These are phyloP conservation scores for Scheffersomyces lignosus DNA, from an alignment of 805 yeast genomes.

Conservation along the genomic window DNA sequence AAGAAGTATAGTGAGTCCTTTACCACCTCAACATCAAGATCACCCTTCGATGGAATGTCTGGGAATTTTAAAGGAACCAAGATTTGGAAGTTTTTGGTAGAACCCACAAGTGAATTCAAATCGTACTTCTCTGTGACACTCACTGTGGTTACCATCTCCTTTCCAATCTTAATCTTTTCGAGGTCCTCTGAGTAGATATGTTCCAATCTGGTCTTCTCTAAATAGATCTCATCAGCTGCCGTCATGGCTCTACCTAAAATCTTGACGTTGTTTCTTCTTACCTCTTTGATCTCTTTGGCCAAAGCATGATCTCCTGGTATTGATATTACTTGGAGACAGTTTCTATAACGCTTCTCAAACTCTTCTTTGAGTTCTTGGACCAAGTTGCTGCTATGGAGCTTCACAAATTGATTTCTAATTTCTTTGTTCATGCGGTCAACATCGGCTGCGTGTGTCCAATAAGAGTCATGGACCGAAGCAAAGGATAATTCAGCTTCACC, in stretches of 20 bases:
- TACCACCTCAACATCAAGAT: conserved; percentile 74
- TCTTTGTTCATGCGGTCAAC: conserved; percentile 67
- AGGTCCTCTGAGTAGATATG: conserved; percentile 55
- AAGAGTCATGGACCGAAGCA: conserved; percentile 97
- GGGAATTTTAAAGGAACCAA: conserved; percentile 73
- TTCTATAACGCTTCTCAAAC: conserved; percentile 76
- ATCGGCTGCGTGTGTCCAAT: conserved; percentile 95
- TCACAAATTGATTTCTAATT: conserved; percentile 77
- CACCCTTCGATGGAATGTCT: conserved; percentile 74
- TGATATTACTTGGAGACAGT: conserved; percentile 60
- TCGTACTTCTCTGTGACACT: conserved; percentile 48
- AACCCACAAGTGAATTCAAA: conserved; percentile 20
- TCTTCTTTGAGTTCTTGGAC: conserved; percentile 71
- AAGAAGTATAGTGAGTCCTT: conserved; percentile 81
- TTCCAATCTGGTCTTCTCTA: conserved; percentile 65
- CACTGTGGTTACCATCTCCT: conserved; percentile 66
- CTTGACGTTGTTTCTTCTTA: conserved; percentile 49
- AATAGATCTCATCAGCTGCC: conserved; percentile 67
- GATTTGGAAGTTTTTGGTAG: conserved; percentile 38
- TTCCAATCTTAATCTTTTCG: conserved; percentile 47
- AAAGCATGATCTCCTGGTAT: conserved; percentile 54
- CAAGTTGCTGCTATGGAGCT: conserved; percentile 72
- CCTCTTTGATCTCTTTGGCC: conserved; percentile 48
- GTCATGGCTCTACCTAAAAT: conserved; percentile 57
- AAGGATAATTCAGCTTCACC: conserved; percentile 64